A percentile compares a stretch with the other conserved stretches of the same genome.
phyloP scores from a whole-genome alignment of 192 early-diverging fungal genomes.

The Oehlia diaphana region DNA sequence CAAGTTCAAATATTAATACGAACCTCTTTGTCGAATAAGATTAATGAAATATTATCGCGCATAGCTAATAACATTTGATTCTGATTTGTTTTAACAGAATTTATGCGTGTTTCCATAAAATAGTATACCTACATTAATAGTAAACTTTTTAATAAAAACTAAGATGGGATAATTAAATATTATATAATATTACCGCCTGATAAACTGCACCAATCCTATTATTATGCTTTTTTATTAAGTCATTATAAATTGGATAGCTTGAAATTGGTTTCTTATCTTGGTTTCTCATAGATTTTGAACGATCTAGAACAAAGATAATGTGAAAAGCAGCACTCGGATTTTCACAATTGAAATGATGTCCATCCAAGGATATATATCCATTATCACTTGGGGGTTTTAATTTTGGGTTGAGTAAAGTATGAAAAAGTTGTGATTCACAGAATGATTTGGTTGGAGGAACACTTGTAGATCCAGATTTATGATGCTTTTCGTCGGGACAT shows the following conservation, averaged over 20 bases:
- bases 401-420: neutral
- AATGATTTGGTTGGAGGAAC: neutral
- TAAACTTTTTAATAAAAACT: neutral
- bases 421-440: constrained; percentile 18
- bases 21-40: constrained; percentile 3
- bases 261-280: neutral
- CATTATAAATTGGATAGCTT: neutral
- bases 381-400: neutral
- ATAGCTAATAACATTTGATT: neutral
- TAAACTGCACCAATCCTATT: constrained; percentile 30
- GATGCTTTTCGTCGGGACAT: constrained; percentile 17
- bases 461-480: neutral
- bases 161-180: neutral
- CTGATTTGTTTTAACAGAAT: neutral
- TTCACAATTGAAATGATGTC: constrained; percentile 28
- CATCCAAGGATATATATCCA: constrained; percentile 29
- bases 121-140: neutral
- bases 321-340: constrained; percentile 11
- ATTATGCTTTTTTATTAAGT: neutral
- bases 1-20: neutral
- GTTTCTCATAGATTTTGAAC: neutral
- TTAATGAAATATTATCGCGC: constrained; percentile 21
- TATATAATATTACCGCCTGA: constrained; percentile 1
- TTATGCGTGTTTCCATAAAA: constrained; percentile 21
- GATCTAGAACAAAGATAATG: constrained; percentile 29